These are phyloP conservation scores for Alternaria panax DNA, from an alignment of 2,329 filamentous ascomycete genomes.

Conservation along the genomic window DNA sequence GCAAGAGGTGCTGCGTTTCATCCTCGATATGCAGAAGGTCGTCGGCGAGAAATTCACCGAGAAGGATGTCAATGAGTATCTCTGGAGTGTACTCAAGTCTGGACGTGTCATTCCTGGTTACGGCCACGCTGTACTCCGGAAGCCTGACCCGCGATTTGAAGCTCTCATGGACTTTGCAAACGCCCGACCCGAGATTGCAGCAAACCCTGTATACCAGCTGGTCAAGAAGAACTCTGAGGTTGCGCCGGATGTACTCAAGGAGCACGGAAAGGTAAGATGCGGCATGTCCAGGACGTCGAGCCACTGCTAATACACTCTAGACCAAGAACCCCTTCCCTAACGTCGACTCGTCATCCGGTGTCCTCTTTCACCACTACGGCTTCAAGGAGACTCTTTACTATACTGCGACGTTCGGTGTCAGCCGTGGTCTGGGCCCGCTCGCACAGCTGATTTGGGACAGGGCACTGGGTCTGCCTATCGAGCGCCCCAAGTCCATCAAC, in stretches of 20 bases:
- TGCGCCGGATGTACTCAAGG: slow-evolving; percentile 85
- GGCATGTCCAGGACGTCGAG: neutral
- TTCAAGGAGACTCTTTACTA: slow-evolving; percentile 98
- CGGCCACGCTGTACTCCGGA: slow-evolving; percentile 93
- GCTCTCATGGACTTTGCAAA: slow-evolving; percentile 95
- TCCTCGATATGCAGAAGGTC: slow-evolving; percentile 90
- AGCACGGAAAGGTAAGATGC: slow-evolving; percentile 80
- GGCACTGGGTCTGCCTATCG: slow-evolving; percentile 90
- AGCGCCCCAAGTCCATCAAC: slow-evolving; percentile 98
- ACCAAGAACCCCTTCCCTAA: slow-evolving; percentile 98
- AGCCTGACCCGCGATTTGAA: slow-evolving; percentile 95
- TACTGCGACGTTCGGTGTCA: slow-evolving; percentile 74
- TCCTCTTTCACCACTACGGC: slow-evolving; percentile 97
- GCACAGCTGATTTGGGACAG: slow-evolving; percentile 97
- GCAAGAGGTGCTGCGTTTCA: slow-evolving; percentile 97
- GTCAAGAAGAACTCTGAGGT: slow-evolving; percentile 93
- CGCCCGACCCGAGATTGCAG: slow-evolving; percentile 81
- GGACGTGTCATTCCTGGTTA: slow-evolving; percentile 95
- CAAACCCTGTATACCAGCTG: slow-evolving; percentile 89
- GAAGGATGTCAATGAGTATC: slow-evolving; percentile 83
- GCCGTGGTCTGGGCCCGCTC: slow-evolving; percentile 79
- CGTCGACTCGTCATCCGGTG: slow-evolving; percentile 90
- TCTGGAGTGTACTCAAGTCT: slow-evolving; percentile 92
- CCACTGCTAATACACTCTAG: slow-evolving; percentile 45
- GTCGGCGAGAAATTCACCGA: slow-evolving; percentile 82